Evolutionary conservation across 2,329 filamentous ascomycete species (phyloP), one percentile per base, ranked within the genome.

Genomic region (Leptoxyphium fumago): DNA sequence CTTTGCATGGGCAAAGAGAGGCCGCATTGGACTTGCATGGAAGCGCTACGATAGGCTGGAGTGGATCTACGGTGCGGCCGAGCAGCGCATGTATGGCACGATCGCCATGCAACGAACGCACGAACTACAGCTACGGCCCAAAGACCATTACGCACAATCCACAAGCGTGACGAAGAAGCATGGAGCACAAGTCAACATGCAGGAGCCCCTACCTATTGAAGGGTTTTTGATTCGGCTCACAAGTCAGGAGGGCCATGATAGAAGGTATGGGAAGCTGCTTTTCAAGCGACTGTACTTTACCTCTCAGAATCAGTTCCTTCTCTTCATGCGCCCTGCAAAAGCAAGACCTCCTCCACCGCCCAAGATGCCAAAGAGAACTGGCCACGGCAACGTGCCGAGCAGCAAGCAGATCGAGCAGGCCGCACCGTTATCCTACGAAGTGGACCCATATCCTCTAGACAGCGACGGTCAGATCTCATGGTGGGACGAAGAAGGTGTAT

Each of bases 21-120:
- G 75, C 46, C 72, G 72, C 21, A 75, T 82, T 56, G 78, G 78
- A 2, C 66, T 82, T 40, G 78, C 76, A 2, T 82, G 78, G 78
- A 79, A 78, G 58, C 68, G 78, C 39, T 82, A 82, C 54, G 78
- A 82, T 53, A 69, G 78, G 18, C 63, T 82, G 13, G 78, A 82
- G 60, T 82, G 78, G 78, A 66, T 82, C 4, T 71, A 79, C 57
- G 78, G 78, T 13, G 65, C 67, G 10, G 78, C 80, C 43, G 78
- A 82, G 55, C 70, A 76, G 50, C 75, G 74, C 47, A 82, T 82
- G 78, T 80, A 80, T 49, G 78, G 78, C 30, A 74, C 77, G 0
- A 75, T 82, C 49, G 78, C 75, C 29, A 80, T 82, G 77, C 67
- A 74, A 49, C 72, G 70, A 41, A 76, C 77, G 2, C 78, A 82